phyloP scores from a whole-genome alignment of 345 rosid genomes.

The Odontarrhena argentea region DNA sequence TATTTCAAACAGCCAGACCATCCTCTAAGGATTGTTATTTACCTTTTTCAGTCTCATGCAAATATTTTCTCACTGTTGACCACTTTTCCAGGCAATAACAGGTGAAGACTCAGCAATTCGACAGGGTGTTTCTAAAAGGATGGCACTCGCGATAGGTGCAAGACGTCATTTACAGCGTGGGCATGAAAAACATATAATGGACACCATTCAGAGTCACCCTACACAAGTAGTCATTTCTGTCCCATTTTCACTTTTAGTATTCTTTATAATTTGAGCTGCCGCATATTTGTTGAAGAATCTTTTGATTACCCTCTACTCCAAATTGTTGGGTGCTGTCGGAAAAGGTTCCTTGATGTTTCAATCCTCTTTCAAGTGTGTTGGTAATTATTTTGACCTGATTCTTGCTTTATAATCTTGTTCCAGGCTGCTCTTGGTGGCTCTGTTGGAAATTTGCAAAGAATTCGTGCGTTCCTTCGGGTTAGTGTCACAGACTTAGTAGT shows the following conservation, averaged over 20 bases:
- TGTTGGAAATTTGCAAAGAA: constrained; percentile 92
- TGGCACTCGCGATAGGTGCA: constrained; percentile 84
- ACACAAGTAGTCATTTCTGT: constrained; percentile 64
- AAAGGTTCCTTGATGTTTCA: constrained; percentile 6
- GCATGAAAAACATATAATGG: constrained; percentile 91
- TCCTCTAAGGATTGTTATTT: constrained; percentile 20
- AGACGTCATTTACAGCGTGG: constrained; percentile 89
- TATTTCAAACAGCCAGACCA: constrained; percentile 6
- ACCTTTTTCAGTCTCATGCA: constrained; percentile 4
- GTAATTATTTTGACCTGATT: constrained; percentile 29
- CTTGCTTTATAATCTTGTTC: constrained; percentile 27
- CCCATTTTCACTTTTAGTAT: background rate
- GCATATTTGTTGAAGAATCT: constrained; percentile 6
- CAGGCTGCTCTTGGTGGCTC: constrained; percentile 99
- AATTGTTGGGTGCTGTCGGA: constrained; percentile 17
- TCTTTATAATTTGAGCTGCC: constrained; percentile 1
- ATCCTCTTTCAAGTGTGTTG: constrained; percentile 28
- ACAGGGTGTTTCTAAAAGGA: constrained; percentile 67
- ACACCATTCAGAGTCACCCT: constrained; percentile 92
- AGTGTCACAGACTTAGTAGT: constrained; percentile 35
- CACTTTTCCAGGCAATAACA: constrained; percentile 61
- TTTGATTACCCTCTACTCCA: constrained; percentile 24
- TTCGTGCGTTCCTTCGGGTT: constrained; percentile 98
- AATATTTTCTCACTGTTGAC: constrained; percentile 33
- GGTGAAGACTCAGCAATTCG: constrained; percentile 68